phyloP scores from a whole-genome alignment of 495 filamentous ascomycete genomes.

The Penicillium daleae region DNA sequence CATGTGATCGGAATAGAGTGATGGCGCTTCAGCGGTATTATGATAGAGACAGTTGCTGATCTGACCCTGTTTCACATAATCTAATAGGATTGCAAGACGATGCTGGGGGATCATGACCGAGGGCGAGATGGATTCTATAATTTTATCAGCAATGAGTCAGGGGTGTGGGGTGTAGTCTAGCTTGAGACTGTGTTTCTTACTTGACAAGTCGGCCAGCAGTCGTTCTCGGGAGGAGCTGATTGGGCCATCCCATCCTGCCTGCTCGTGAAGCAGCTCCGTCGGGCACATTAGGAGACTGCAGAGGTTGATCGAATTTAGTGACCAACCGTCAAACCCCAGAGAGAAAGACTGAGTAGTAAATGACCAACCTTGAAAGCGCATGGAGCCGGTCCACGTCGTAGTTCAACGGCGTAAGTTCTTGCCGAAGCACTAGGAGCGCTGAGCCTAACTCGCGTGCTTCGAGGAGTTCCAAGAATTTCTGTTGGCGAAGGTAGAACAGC shows the following conservation, averaged over 20 bases:
- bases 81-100: conserved; percentile 81
- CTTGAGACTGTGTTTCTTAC: conserved; percentile 55
- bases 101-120: conserved; percentile 98
- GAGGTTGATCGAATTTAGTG: conserved; percentile 14
- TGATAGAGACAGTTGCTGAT: conserved; percentile 87
- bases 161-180: background rate
- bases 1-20: conserved; percentile 84
- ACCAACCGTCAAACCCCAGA: background rate
- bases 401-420: conserved; percentile 86
- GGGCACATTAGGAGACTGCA: conserved; percentile 85
- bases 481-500: conserved; percentile 82
- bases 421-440: conserved; percentile 79
- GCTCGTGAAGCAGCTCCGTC: conserved; percentile 74
- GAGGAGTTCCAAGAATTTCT: conserved; percentile 93
- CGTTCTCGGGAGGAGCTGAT: conserved; percentile 71
- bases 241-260: conserved; percentile 90
- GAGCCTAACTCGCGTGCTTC: conserved; percentile 72
- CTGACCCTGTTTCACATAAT: conserved; percentile 80
- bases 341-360: background rate
- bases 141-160: conserved; percentile 13
- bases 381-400: conserved; percentile 77
- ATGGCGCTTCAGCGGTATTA: conserved; percentile 76
- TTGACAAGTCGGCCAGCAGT: conserved; percentile 81
- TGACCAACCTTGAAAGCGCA: conserved; percentile 74
- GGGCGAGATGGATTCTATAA: conserved; percentile 84